These are phyloP conservation scores for Magnaporthales sp. DNA, from an alignment of 2,329 filamentous ascomycete genomes.

Conservation along the genomic window DNA sequence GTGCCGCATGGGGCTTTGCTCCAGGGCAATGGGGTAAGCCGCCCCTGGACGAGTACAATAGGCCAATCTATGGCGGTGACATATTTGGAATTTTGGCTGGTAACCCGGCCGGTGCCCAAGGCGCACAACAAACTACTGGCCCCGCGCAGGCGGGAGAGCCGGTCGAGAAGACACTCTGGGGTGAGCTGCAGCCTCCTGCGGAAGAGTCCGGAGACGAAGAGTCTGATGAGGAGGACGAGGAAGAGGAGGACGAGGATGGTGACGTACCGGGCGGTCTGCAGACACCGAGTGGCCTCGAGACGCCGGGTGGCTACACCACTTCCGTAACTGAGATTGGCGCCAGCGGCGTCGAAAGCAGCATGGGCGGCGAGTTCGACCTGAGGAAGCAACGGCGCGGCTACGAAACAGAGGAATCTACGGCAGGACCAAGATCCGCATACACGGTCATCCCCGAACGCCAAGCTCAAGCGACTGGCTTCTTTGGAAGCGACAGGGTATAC, in stretches of 20 bases:
- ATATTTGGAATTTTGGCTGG: conserved; percentile 69
- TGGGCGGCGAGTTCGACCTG: conserved; percentile 82
- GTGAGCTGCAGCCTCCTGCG: conserved; percentile 74
- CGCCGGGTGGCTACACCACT: conserved; percentile 72
- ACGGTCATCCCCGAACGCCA: conserved; percentile 85
- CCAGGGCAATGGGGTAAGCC: conserved; percentile 95
- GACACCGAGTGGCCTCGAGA: conserved; percentile 70
- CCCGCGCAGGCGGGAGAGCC: conserved; percentile 52
- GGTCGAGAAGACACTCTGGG: conserved; percentile 84
- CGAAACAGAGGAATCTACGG: conserved; percentile 73
- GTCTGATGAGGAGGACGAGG: conserved; percentile 44
- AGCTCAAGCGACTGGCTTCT: conserved; percentile 83
- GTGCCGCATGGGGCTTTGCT: conserved; percentile 89
- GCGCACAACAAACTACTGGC: conserved; percentile 15
- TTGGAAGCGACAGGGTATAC: conserved; percentile 89
- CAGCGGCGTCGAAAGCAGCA: conserved; percentile 59
- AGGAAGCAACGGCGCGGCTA: conserved; percentile 78
- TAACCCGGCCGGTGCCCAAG: conserved; percentile 21
- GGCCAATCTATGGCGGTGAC: conserved; percentile 87
- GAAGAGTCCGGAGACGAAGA: conserved; percentile 67
- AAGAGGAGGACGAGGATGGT: conserved; percentile 63
- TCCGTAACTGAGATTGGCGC: conserved; percentile 68
- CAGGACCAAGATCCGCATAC: conserved; percentile 69
- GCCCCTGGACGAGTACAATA: conserved; percentile 86
- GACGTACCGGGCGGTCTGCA: conserved; percentile 57